Conservation (phyloP, 257 asterid species). For the Coffea canephora region DNA sequence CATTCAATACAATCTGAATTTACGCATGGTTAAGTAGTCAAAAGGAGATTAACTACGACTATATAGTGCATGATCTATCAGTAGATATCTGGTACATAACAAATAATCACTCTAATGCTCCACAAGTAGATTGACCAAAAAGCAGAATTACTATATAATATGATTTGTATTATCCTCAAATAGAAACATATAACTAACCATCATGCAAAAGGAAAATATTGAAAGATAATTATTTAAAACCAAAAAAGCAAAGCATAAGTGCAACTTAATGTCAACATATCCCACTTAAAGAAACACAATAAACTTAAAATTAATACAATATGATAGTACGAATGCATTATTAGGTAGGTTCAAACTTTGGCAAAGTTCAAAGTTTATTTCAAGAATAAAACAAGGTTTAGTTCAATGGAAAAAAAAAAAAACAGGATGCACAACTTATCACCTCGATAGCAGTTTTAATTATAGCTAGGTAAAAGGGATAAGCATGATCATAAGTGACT, state of each 20-base stretch:
- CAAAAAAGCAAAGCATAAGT: background rate
- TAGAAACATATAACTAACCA: background rate
- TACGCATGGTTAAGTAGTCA: background rate
- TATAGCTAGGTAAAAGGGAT: background rate
- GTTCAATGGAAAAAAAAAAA: background rate
- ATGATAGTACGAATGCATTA: background rate
- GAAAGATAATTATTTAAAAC: background rate
- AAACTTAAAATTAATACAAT: background rate
- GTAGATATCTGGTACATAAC: background rate
- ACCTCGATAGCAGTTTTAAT: background rate
- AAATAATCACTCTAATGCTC: background rate
- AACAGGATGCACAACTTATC: background rate
- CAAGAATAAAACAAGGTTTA: background rate
- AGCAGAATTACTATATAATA: background rate
- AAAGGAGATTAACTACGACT: background rate
- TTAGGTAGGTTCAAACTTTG: background rate
- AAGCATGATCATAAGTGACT: background rate
- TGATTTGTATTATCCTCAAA: background rate
- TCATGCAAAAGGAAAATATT: background rate
- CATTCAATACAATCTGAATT: background rate
- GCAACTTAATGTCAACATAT: background rate
- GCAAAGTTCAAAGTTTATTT: background rate
- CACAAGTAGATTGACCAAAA: background rate
- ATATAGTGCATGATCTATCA: background rate
- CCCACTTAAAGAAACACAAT: background rate